Conservation (phyloP, 176 grass and related monocot genomes). For the Musa beccarii region DNA sequence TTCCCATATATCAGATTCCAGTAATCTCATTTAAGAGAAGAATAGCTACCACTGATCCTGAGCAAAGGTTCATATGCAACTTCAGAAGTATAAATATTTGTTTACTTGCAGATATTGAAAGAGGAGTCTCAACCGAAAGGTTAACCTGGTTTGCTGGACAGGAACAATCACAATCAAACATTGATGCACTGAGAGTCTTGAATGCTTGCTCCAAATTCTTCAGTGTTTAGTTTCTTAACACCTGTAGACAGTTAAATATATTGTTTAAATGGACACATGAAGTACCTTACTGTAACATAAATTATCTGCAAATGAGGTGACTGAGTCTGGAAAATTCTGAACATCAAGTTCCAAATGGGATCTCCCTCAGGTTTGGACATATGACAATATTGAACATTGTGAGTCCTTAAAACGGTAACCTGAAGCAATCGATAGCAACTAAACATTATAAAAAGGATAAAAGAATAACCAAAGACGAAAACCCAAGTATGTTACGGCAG, state of each 20-base stretch:
- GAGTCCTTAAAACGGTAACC: background rate
- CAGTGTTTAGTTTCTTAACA: constrained; percentile 59
- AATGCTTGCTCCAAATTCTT: constrained; percentile 40
- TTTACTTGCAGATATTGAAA: constrained; percentile 60
- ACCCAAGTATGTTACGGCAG: constrained; percentile 65
- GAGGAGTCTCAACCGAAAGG: constrained; percentile 56
- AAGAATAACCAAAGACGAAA: constrained; percentile 41
- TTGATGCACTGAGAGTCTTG: constrained; percentile 45
- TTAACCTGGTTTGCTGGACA: constrained; percentile 41
- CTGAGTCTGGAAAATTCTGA: constrained; percentile 35
- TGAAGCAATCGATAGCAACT: background rate
- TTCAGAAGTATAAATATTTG: constrained; percentile 47
- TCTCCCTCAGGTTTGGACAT: constrained; percentile 14
- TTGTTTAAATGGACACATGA: constrained; percentile 57
- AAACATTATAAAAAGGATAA: constrained; percentile 3
- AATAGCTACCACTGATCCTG: constrained; percentile 49
- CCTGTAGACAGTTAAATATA: constrained; percentile 32
- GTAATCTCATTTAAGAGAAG: constrained; percentile 76
- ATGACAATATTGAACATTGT: constrained; percentile 2
- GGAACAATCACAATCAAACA: constrained; percentile 33
- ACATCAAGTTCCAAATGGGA: constrained; percentile 20
- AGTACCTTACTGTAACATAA: constrained; percentile 64
- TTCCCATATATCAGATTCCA: constrained; percentile 74
- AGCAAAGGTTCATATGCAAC: constrained; percentile 65
- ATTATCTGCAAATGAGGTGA: constrained; percentile 47